These are phyloP conservation scores for Cenchrus purpureus DNA, from an alignment of 176 grass and related monocot species.

Conservation along the genomic window DNA sequence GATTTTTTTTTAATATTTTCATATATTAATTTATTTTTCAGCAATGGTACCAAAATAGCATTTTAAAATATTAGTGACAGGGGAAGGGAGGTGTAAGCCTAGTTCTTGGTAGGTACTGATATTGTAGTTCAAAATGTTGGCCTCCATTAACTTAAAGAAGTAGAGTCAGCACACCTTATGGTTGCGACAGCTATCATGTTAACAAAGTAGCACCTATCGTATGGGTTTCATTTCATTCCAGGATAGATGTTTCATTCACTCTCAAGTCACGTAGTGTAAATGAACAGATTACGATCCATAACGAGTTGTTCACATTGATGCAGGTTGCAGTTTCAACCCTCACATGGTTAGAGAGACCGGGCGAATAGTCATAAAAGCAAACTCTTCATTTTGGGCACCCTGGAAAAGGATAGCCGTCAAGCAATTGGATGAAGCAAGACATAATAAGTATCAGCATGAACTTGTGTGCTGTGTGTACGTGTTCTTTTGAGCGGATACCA, in stretches of 20 bases:
- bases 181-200: background rate
- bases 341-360: conserved; percentile 49
- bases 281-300: conserved; percentile 27
- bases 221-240: background rate
- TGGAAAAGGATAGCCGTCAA: too few species aligned
- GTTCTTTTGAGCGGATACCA: too few species aligned
- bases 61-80: background rate
- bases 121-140: too few species aligned
- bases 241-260: background rate
- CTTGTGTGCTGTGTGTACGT: too few species aligned
- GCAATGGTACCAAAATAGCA: background rate
- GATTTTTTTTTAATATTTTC: background rate
- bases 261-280: background rate
- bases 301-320: conserved; percentile 28
- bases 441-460: too few species aligned
- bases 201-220: background rate
- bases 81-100: background rate
- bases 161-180: too few species aligned
- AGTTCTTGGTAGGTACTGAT: background rate
- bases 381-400: too few species aligned
- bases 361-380: too few species aligned
- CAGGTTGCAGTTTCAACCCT: conserved; percentile 80
- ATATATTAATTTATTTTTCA: background rate
- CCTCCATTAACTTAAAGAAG: too few species aligned
- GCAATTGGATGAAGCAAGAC: too few species aligned